These are phyloP conservation scores for Spinacia oleracea DNA, from an alignment of 179 eudicot species.

Conservation along the genomic window DNA sequence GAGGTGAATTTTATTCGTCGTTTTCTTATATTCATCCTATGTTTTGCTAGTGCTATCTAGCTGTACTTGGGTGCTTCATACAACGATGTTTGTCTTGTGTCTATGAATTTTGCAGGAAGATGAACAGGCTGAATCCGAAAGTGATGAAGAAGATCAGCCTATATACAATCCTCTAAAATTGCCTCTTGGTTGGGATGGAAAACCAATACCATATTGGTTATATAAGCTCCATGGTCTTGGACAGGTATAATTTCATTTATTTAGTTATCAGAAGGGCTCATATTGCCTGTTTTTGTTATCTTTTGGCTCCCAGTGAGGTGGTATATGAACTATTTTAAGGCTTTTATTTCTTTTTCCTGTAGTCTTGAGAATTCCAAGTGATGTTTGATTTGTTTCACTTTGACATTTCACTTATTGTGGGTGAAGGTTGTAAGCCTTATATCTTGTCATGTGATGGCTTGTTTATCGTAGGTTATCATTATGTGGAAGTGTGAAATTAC, in stretches of 20 bases:
- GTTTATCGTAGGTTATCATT: background rate
- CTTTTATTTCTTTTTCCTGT: background rate
- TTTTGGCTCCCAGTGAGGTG: background rate
- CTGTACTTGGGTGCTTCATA: background rate
- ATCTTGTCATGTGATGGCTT: background rate
- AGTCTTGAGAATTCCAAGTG: background rate
- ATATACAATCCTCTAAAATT: slow-evolving; percentile 93
- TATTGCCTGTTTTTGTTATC: background rate
- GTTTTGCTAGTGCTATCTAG: background rate
- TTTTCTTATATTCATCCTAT: slow-evolving; percentile 7
- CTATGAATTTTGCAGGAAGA: slow-evolving; percentile 62
- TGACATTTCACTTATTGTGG: background rate
- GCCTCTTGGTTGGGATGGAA: slow-evolving; percentile 99
- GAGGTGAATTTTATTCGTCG: slow-evolving; percentile 49
- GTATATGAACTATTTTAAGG: background rate
- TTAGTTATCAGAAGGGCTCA: background rate
- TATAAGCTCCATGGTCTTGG: slow-evolving; percentile 99
- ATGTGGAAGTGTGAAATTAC: background rate
- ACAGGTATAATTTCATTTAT: slow-evolving; percentile 53
- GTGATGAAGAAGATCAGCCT: slow-evolving; percentile 95
- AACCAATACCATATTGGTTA: slow-evolving; percentile 98
- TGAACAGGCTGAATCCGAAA: slow-evolving; percentile 80
- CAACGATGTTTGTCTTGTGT: slow-evolving; percentile 5
- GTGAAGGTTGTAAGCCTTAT: background rate
- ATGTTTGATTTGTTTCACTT: background rate